phyloP scores from a whole-genome alignment of 306 rosid species.

The Vigna nakashimae region DNA sequence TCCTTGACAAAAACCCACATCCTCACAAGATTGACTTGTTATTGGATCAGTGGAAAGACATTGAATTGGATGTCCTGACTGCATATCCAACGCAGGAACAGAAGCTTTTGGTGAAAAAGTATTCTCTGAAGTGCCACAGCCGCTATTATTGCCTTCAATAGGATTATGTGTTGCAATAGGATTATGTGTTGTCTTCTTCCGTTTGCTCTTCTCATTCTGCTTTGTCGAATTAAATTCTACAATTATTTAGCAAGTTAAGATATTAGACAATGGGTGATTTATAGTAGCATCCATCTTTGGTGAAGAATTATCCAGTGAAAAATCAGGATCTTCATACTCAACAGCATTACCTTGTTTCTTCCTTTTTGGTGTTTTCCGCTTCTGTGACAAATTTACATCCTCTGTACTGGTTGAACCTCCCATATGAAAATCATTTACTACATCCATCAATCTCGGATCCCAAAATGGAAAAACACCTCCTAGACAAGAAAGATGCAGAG shows the following conservation, averaged over 20 bases:
- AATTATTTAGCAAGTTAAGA: constrained; percentile 29
- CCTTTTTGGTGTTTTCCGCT: constrained; percentile 1
- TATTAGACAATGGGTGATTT: constrained; percentile 34
- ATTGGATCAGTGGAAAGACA: constrained; percentile 39
- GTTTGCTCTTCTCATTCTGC: constrained; percentile 36
- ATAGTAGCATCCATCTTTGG: constrained; percentile 34
- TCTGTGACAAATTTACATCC: constrained; percentile 23
- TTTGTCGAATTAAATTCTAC: constrained; percentile 30
- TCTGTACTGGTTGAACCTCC: constrained; percentile 32
- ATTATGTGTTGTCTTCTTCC: constrained; percentile 29
- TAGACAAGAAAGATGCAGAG: constrained; percentile 5
- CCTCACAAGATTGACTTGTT: constrained; percentile 38
- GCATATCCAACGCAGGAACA: constrained; percentile 39
- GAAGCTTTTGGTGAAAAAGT: constrained; percentile 30
- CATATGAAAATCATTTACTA: constrained; percentile 23
- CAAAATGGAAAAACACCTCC: neutral
- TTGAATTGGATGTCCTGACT: constrained; percentile 41
- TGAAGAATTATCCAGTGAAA: constrained; percentile 10
- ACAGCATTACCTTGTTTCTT: neutral
- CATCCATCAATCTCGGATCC: constrained; percentile 32
- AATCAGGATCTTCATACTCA: constrained; percentile 33
- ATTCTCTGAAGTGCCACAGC: constrained; percentile 36
- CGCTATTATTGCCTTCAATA: constrained; percentile 37
- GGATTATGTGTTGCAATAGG: constrained; percentile 14
- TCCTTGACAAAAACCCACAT: constrained; percentile 19